These are phyloP conservation scores for Phytophthora pseudosyringae DNA, from an alignment of 352 stramenopile genomes.

Conservation along the genomic window DNA sequence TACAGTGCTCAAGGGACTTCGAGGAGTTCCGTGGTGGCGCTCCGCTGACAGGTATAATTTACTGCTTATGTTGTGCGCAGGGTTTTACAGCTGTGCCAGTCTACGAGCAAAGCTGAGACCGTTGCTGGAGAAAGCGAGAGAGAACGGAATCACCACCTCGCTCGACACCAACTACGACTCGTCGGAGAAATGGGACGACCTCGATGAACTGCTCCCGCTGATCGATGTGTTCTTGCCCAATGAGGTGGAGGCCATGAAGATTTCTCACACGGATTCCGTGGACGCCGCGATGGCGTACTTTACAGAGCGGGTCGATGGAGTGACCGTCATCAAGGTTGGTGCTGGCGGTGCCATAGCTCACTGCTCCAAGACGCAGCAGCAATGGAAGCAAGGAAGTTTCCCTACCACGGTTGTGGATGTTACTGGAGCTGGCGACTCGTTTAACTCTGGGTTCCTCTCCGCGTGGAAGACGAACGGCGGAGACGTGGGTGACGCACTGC, in stretches of 20 bases:
- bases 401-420: slow-evolving; percentile 72
- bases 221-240: slow-evolving; percentile 88
- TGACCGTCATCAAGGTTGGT: slow-evolving; percentile 80
- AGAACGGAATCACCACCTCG: slow-evolving; percentile 74
- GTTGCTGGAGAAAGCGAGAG: slow-evolving; percentile 60
- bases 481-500: slow-evolving; percentile 58
- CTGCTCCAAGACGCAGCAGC: slow-evolving; percentile 46
- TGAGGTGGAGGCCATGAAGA: slow-evolving; percentile 80
- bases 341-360: slow-evolving; percentile 61
- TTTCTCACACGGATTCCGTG: slow-evolving; percentile 52
- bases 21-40: neutral
- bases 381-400: slow-evolving; percentile 62
- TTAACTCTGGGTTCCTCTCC: slow-evolving; percentile 82
- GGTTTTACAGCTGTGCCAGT: slow-evolving; percentile 79
- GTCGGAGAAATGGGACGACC: slow-evolving; percentile 64
- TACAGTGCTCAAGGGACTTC: slow-evolving; percentile 12
- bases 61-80: slow-evolving; percentile 21
- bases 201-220: slow-evolving; percentile 68
- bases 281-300: slow-evolving; percentile 68
- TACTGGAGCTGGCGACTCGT: slow-evolving; percentile 86
- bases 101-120: slow-evolving; percentile 66
- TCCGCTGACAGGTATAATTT: neutral
- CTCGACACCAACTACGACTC: slow-evolving; percentile 89
- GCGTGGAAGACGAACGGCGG: slow-evolving; percentile 64
- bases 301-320: slow-evolving; percentile 38